phyloP scores from a whole-genome alignment of 768 basidiomycete species.

The Russula foetens region DNA sequence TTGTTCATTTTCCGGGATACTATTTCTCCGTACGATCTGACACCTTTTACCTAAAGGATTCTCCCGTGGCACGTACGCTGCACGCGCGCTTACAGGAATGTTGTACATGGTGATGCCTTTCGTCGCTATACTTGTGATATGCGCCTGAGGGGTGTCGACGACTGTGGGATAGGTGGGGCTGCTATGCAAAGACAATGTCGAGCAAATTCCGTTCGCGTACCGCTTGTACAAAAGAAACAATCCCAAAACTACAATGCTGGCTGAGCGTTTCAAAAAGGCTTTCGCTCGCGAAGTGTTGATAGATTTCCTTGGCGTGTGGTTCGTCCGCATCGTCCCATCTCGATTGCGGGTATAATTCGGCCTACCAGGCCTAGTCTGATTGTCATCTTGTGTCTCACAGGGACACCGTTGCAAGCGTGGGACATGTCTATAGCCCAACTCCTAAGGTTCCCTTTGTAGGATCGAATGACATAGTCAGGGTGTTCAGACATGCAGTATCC shows the following conservation, averaged over 20 bases:
- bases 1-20: neutral
- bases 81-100: constrained; percentile 70
- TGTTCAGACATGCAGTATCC: constrained; percentile 69
- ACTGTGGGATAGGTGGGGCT: constrained; percentile 71
- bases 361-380: too few relatives aligned
- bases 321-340: constrained; percentile 21
- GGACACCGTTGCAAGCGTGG: constrained; percentile 78
- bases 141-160: too few relatives aligned
- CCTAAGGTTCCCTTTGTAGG: constrained; percentile 69
- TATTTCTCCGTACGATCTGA: neutral
- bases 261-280: constrained; percentile 61
- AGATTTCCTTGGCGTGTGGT: constrained; percentile 82
- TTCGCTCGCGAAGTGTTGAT: constrained; percentile 61
- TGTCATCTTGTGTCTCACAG: constrained; percentile 24
- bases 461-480: constrained; percentile 53
- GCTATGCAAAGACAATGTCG: constrained; percentile 54
- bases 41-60: too few relatives aligned
- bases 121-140: too few relatives aligned
- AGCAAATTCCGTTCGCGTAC: constrained; percentile 70
- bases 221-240: constrained; percentile 52
- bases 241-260: constrained; percentile 38
- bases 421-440: constrained; percentile 45
- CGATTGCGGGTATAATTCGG: too few relatives aligned
- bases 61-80: constrained; percentile 61
- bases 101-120: constrained; percentile 54